These are phyloP conservation scores for Zea mays DNA, from an alignment of 176 grass and related monocot species.

Conservation along the genomic window DNA sequence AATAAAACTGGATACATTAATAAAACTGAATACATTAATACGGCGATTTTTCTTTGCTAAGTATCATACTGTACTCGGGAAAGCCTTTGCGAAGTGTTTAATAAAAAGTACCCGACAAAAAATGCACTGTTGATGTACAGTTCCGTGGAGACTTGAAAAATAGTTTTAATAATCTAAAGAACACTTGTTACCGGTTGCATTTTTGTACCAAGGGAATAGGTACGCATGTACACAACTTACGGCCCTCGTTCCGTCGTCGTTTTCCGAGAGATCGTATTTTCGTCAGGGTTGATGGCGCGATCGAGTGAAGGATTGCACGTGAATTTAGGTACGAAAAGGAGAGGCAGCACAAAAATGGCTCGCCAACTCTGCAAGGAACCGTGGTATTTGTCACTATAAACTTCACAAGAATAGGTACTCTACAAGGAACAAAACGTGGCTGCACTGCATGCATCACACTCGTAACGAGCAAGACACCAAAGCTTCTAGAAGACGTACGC, in stretches of 20 bases:
- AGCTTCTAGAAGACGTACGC: slow-evolving; percentile 33
- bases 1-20: no score
- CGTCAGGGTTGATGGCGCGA: neutral
- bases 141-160: no score
- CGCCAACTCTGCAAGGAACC: slow-evolving; percentile 28
- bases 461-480: slow-evolving; percentile 8
- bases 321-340: neutral
- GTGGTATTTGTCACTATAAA: neutral
- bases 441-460: neutral
- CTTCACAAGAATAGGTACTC: neutral
- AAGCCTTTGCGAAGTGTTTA: no score
- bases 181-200: no score
- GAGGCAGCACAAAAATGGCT: neutral
- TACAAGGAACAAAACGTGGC: neutral
- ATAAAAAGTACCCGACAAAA: no score
- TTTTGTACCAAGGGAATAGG: neutral
- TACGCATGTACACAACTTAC: neutral
- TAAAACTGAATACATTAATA: no score
- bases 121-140: no score
- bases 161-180: no score
- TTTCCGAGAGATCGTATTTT: neutral
- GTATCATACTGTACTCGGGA: no score
- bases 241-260: neutral
- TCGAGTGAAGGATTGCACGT: neutral
- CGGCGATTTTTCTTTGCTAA: no score